Base-by-base conservation (phyloP, 176 grass and related monocot species). In the Aegilops sharonensis region DNA sequence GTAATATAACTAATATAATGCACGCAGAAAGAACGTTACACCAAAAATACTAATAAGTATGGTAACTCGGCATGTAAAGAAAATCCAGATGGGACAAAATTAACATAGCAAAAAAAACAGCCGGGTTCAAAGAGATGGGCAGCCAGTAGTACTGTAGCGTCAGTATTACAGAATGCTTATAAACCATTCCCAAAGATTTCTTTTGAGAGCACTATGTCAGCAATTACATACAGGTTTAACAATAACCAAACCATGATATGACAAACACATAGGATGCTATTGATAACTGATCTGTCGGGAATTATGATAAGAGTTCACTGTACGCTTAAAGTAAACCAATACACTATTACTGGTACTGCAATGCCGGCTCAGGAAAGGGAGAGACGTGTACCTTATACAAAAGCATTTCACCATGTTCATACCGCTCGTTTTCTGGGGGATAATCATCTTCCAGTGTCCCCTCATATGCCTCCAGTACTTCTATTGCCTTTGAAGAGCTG, bases 321-420 rank as follows among this genome's bases (percentile, higher is more conserved):
- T 34, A 57, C 11, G 12, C 43, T 20, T 71, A 37, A 85, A 77
- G 56, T 23, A 81, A 39, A 80, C 11, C 6, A 50, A 52, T 67
- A 67, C n/a, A 62, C 42, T 36, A 35, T 18, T 61, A 75, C 29
- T 54, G 3, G 29, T 45, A 66, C 70, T 54, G 35, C 62, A 71
- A 31, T 70, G 6, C 54, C 37, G 73, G 63, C n/a, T 17, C 42
- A 87, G 60, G 39, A 80, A 87, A 23, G 78, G 7, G 39, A 84
- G n/a, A 88, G 9, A 81, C 3, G 72, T 84, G n/a, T 81, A 91
- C 97, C 97, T 97, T 99, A 86, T 97, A 99, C 82, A 99, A 65
- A 69, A 99, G 90, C 97, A 99, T 99, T 91, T 99, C 97, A 83
- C 90, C 89, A 78, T 99, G 97, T 90, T 99, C 97, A 81, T 94